A percentile compares a stretch with the other conserved stretches of the same genome.
Evolutionary conservation across 345 rosid species (phyloP).

Genomic region (Cardiospermum halicacabum): DNA sequence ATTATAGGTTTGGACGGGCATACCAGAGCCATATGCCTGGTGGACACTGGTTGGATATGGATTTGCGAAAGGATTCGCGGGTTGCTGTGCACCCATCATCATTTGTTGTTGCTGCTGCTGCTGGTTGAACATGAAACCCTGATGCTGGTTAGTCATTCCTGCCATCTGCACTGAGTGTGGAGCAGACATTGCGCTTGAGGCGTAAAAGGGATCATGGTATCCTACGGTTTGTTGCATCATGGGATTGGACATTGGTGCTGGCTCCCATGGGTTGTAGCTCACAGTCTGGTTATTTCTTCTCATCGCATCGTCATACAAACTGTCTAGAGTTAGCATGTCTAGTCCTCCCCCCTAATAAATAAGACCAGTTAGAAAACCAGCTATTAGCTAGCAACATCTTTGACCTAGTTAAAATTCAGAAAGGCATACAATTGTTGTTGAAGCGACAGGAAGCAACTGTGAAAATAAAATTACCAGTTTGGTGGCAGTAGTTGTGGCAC

Average conservation of each 20-base stretch:
- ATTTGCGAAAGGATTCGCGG: conserved; percentile 49
- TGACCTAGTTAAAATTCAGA: background rate
- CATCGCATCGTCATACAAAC: conserved; percentile 93
- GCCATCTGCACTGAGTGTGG: conserved; percentile 68
- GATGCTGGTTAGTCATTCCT: conserved; percentile 67
- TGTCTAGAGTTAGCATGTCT: conserved; percentile 87
- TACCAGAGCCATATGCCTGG: conserved; percentile 49
- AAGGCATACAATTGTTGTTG: background rate
- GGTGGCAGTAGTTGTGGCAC: conserved; percentile 56
- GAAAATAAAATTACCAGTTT: conserved; percentile 55
- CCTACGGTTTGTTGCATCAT: conserved; percentile 54
- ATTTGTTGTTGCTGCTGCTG: conserved; percentile 67
- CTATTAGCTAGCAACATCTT: background rate
- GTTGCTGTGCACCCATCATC: conserved; percentile 57
- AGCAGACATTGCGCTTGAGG: conserved; percentile 47
- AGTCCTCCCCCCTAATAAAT: conserved; percentile 79
- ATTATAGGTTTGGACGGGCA: conserved; percentile 59
- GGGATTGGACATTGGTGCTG: conserved; percentile 34
- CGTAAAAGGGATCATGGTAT: conserved; percentile 54
- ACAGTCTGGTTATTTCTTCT: conserved; percentile 65
- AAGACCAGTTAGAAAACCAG: conserved; percentile 7
- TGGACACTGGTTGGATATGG: conserved; percentile 41
- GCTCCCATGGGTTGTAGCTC: conserved; percentile 89
- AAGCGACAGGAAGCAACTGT: background rate
- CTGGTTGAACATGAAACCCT: conserved; percentile 59